phyloP scores from a whole-genome alignment of 371 early-diverging fungal species.

The Actinomortierella wolfii region DNA sequence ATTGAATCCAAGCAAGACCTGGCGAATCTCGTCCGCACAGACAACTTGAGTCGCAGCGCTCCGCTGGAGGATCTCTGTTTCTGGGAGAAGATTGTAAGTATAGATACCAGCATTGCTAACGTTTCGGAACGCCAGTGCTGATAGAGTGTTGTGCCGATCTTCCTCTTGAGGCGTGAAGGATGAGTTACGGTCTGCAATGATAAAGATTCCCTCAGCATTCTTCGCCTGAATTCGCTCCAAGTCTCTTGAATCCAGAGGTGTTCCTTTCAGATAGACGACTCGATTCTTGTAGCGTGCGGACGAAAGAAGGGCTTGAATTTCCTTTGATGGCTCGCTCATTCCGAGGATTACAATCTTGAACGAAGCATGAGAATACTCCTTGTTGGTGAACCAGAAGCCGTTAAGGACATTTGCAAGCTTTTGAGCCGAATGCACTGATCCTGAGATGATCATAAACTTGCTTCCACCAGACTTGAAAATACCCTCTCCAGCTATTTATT shows the following conservation, averaged over 20 bases:
- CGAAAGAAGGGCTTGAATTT: constrained; percentile 51
- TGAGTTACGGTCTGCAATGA: constrained; percentile 44
- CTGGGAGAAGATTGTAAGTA: constrained; percentile 71
- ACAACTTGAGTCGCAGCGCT: constrained; percentile 66
- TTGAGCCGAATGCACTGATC: constrained; percentile 42
- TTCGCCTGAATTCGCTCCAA: constrained; percentile 41
- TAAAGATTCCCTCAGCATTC: constrained; percentile 44
- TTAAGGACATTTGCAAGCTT: constrained; percentile 45
- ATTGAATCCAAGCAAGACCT: constrained; percentile 71
- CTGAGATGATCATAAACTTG: constrained; percentile 46
- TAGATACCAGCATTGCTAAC: constrained; percentile 54
- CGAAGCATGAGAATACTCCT: constrained; percentile 47
- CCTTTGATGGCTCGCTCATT: constrained; percentile 54
- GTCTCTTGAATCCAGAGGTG: constrained; percentile 41
- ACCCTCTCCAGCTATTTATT: constrained; percentile 37
- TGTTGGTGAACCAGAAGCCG: constrained; percentile 48
- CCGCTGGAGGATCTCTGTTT: constrained; percentile 70
- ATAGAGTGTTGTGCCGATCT: constrained; percentile 62
- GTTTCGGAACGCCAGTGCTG: constrained; percentile 41
- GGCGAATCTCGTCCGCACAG: constrained; percentile 75
- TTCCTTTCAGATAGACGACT: constrained; percentile 42
- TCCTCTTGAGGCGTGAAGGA: constrained; percentile 48
- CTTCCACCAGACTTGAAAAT: constrained; percentile 42
- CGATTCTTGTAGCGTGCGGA: constrained; percentile 48
- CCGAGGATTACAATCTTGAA: constrained; percentile 62